Evolutionary conservation across 2,329 filamentous ascomycete genomes (phyloP), one percentile per base, ranked within the genome.

Genomic region (Penicillium janthinellum): DNA sequence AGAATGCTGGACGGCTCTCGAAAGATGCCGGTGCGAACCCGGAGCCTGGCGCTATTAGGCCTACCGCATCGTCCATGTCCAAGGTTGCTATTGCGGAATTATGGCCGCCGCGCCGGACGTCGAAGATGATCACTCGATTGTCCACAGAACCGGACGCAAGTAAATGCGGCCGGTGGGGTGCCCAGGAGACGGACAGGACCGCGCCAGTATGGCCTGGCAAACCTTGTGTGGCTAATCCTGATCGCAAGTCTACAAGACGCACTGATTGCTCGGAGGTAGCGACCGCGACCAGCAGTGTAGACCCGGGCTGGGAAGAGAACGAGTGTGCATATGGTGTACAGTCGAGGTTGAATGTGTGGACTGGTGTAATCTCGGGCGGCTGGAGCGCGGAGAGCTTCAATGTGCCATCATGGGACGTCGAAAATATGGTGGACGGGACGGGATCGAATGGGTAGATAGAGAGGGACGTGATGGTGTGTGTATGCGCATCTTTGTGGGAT

Each of bases 261-360:
- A 96, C 90, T 28, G 90, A 84, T 6, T 91, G 91, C 71, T 95
- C 88, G 64, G 96, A 92, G 0, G 92, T 96, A 0, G 90, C 93
- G 70, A 92, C 95, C 10, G 94, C 92, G 10, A 97, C 90, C 4
- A 96, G 84, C 0, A 96, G 82, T 83, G 54, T 86, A 79, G 57
- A 91, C 84, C 59, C 93, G 79, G 44, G 88, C 84, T 78, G 72
- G 1, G 77, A 73, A 0, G 92, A 96, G 28, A 91, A 83, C 0
- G 90, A 87, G 73, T 96, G 92, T 0, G 89, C 74, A 64, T 81
- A 81, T 0, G 79, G 77, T 1, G 79, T 79, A 48, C 77, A 79
- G 38, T 80, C 74, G 0, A 82, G 75, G 11, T 72, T 70, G 58
- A 82, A 82, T 1, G 76, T 80, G 66, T 81, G 78, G 3, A 80